Percentiles rank a stretch among this genome's conserved stretches.
These are phyloP conservation scores for Aspergillus brunneoviolaceus DNA, from an alignment of 2,329 filamentous ascomycete genomes.

Conservation along the genomic window DNA sequence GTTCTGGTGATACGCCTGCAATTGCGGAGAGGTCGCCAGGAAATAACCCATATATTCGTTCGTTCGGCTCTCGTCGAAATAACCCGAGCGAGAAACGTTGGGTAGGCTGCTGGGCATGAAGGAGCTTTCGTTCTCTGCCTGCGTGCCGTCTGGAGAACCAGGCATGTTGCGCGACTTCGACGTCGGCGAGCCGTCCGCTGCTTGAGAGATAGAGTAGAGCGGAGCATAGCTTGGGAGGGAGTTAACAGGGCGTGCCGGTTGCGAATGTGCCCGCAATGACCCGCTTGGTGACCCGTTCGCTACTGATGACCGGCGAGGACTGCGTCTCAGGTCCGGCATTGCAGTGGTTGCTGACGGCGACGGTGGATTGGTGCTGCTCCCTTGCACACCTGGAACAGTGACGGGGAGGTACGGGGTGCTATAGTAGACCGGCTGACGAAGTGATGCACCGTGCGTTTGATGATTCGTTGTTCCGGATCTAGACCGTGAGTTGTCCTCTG, in stretches of 20 bases:
- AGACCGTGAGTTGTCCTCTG: conserved; percentile 38
- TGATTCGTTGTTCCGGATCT: conserved; percentile 41
- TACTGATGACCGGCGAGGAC: conserved; percentile 46
- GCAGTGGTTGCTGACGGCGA: conserved; percentile 44
- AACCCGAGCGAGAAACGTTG: conserved; percentile 33
- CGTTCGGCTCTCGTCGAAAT: conserved; percentile 38
- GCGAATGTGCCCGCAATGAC: conserved; percentile 50
- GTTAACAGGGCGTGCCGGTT: conserved; percentile 48
- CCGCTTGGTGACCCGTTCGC: conserved; percentile 43
- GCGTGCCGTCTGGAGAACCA: conserved; percentile 34
- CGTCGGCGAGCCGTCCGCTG: conserved; percentile 29
- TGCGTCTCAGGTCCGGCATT: conserved; percentile 46
- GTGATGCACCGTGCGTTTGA: conserved; percentile 30
- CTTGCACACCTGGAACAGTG: conserved; percentile 36
- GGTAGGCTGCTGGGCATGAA: conserved; percentile 35
- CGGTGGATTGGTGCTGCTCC: conserved; percentile 46
- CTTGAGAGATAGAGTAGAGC: conserved; percentile 33
- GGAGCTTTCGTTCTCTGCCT: conserved; percentile 34
- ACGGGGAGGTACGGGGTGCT: conserved; percentile 39
- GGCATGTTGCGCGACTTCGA: conserved; percentile 33
- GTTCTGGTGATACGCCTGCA: conserved; percentile 42
- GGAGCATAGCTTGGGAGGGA: conserved; percentile 36
- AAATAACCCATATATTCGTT: conserved; percentile 51
- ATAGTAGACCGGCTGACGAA: conserved; percentile 38
- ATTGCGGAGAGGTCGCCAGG: conserved; percentile 44